Conservation (phyloP, 2,329 filamentous ascomycete species). For the Aspergillus unguis region DNA sequence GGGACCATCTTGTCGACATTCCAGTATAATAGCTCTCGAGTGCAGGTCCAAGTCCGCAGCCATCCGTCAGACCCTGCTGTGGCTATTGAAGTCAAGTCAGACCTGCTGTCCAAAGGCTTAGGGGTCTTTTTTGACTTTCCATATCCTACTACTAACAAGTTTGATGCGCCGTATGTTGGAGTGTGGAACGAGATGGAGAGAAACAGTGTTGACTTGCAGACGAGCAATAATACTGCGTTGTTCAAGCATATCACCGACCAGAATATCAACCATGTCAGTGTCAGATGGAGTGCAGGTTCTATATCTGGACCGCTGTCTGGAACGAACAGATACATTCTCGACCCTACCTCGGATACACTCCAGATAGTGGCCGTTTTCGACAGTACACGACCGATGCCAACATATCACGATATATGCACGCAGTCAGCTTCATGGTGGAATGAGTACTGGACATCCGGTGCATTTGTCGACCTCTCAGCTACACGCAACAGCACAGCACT, state of each 20-base stretch:
- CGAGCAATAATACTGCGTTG: not conserved
- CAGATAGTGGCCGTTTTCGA: slow-evolving; percentile 11
- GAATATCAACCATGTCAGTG: not conserved
- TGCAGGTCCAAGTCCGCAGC: not conserved
- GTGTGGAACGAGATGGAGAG: slow-evolving; percentile 46
- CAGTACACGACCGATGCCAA: slow-evolving; percentile 7
- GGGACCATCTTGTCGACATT: slow-evolving; percentile 7
- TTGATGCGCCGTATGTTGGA: slow-evolving; percentile 55
- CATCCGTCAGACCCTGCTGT: not conserved
- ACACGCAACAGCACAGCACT: slow-evolving; percentile 41
- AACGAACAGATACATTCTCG: not conserved
- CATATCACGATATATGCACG: not conserved
- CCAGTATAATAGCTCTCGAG: not conserved
- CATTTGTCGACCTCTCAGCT: slow-evolving; percentile 51
- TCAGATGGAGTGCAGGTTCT: not conserved
- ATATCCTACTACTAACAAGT: slow-evolving; percentile 49
- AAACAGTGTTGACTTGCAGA: slow-evolving; percentile 17
- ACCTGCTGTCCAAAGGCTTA: slow-evolving; percentile 42
- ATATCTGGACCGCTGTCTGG: not conserved
- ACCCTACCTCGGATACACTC: not conserved
- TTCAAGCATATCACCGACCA: not conserved
- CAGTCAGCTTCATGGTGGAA: slow-evolving; percentile 43
- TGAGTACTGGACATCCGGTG: slow-evolving; percentile 50
- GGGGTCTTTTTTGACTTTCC: slow-evolving; percentile 55
- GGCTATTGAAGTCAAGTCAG: slow-evolving; percentile 29